A percentile compares a stretch with the other conserved stretches of the same genome.
phyloP scores from a whole-genome alignment of 768 basidiomycete genomes.

The Phylloporus sp. region DNA sequence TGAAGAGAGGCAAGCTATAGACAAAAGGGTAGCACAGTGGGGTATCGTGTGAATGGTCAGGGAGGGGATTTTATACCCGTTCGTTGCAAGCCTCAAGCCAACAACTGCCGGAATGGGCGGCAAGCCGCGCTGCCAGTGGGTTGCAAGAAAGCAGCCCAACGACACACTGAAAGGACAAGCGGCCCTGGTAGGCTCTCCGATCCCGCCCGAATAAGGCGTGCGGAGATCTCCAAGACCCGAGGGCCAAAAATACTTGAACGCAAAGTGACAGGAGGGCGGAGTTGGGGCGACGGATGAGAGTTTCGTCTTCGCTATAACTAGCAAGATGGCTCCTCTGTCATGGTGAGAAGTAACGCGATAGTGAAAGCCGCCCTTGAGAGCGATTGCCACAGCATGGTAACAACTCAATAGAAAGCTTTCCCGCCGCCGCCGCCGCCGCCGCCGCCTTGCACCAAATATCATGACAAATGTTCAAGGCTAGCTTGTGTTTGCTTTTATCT shows the following conservation, averaged over 20 bases:
- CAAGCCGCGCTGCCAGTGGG: not conserved
- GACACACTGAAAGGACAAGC: not conserved
- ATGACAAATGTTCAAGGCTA: not conserved
- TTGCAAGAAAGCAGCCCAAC: not conserved
- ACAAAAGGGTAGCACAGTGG: not conserved
- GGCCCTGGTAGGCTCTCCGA: not conserved
- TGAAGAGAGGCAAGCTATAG: not conserved
- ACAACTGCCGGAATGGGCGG: not conserved
- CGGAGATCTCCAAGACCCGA: not conserved
- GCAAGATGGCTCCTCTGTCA: not conserved
- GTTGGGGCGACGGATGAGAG: not conserved
- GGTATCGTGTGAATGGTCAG: not conserved
- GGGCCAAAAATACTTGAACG: not conserved
- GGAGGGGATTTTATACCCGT: not conserved
- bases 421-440: no score
- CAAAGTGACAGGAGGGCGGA: not conserved
- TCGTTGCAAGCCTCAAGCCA: not conserved
- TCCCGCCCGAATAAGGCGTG: not conserved
- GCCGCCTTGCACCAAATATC: not conserved
- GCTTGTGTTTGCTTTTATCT: not conserved
- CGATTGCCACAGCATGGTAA: conserved; percentile 1
- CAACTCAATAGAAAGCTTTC: not conserved
- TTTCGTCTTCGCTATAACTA: not conserved
- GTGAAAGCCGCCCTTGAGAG: not conserved
- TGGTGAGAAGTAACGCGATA: not conserved